A percentile compares a stretch with the other conserved stretches of the same genome.
Evolutionary conservation across 495 filamentous ascomycete species (phyloP).

Genomic region (Penicillium cataractarum): DNA sequence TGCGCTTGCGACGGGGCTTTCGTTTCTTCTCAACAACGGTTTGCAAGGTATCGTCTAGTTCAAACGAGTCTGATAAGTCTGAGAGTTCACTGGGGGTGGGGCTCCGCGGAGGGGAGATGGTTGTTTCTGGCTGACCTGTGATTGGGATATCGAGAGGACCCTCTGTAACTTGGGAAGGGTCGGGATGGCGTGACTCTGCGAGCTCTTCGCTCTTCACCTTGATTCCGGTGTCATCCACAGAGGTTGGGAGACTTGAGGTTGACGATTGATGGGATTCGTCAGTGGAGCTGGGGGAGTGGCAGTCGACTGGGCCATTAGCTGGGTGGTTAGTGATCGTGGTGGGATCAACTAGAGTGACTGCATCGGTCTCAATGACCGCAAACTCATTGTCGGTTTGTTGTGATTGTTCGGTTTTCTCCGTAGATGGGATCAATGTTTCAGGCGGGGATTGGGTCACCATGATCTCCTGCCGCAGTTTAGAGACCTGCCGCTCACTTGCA

Average conservation of each 20-base stretch:
- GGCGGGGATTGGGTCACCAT: slow-evolving; percentile 11
- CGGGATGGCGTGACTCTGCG: slow-evolving; percentile 12
- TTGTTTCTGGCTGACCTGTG: slow-evolving; percentile 19
- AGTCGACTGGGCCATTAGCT: slow-evolving; percentile 22
- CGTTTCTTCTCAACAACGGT: slow-evolving; percentile 18
- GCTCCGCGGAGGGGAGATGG: slow-evolving; percentile 10
- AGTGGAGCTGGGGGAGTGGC: slow-evolving; percentile 37
- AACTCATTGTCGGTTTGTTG: background rate
- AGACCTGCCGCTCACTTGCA: slow-evolving; percentile 12
- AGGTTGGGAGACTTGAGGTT: slow-evolving; percentile 44
- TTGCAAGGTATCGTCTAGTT: slow-evolving; percentile 31
- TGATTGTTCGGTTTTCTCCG: slow-evolving; percentile 8
- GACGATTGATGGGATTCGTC: slow-evolving; percentile 46
- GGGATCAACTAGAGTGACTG: slow-evolving; percentile 1
- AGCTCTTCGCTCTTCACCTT: slow-evolving; percentile 34
- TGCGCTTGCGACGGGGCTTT: slow-evolving; percentile 28
- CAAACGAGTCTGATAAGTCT: slow-evolving; percentile 23
- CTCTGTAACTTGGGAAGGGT: slow-evolving; percentile 8
- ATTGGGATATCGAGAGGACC: slow-evolving; percentile 5
- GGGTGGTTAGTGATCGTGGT: slow-evolving; percentile 11
- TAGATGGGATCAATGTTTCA: slow-evolving; percentile 11
- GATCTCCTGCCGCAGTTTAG: slow-evolving; percentile 25
- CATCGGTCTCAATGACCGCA: background rate
- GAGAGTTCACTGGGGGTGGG: slow-evolving; percentile 23
- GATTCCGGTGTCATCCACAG: slow-evolving; percentile 34